Percentiles rank a stretch among this genome's conserved stretches.
phyloP scores from a whole-genome alignment of 1,284 basidiomycete species.

The Sanghuangporus sanghuang region DNA sequence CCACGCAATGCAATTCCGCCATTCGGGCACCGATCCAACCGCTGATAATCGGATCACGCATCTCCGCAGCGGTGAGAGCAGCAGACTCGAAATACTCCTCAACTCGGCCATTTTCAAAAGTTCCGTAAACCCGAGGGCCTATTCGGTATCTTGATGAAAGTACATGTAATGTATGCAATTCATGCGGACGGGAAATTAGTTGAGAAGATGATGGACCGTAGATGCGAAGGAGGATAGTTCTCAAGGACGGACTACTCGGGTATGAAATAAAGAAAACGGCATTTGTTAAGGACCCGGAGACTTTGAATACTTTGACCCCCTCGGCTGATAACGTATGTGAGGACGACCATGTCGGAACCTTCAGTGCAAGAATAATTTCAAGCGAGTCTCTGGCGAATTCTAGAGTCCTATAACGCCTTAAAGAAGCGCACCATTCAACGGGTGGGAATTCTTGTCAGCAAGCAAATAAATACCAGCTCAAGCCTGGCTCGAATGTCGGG shows the following conservation, averaged over 20 bases:
- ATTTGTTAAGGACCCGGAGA: constrained; percentile 91
- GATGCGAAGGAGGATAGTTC: constrained; percentile 79
- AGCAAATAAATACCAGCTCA: not conserved
- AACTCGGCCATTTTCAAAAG: constrained; percentile 88
- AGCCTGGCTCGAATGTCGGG: constrained; percentile 9
- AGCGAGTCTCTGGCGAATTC: constrained; percentile 57
- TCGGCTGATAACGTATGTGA: constrained; percentile 36
- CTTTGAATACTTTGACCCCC: constrained; percentile 64
- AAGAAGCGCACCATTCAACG: constrained; percentile 6
- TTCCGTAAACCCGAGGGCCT: constrained; percentile 89
- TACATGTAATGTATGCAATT: constrained; percentile 82
- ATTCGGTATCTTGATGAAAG: constrained; percentile 84
- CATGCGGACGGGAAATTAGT: constrained; percentile 80
- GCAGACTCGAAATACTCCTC: constrained; percentile 91
- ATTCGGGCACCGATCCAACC: constrained; percentile 85
- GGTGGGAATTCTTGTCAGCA: not conserved
- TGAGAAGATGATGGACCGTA: constrained; percentile 84
- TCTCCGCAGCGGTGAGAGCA: constrained; percentile 69
- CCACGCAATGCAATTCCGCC: constrained; percentile 90
- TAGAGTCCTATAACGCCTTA: constrained; percentile 61
- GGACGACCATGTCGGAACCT: constrained; percentile 51
- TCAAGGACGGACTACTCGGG: constrained; percentile 42
- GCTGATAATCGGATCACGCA: constrained; percentile 72
- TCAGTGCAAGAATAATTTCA: constrained; percentile 47
- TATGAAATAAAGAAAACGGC: constrained; percentile 90